Conservation (phyloP, 768 basidiomycete species). For the Artomyces pyxidatus region DNA sequence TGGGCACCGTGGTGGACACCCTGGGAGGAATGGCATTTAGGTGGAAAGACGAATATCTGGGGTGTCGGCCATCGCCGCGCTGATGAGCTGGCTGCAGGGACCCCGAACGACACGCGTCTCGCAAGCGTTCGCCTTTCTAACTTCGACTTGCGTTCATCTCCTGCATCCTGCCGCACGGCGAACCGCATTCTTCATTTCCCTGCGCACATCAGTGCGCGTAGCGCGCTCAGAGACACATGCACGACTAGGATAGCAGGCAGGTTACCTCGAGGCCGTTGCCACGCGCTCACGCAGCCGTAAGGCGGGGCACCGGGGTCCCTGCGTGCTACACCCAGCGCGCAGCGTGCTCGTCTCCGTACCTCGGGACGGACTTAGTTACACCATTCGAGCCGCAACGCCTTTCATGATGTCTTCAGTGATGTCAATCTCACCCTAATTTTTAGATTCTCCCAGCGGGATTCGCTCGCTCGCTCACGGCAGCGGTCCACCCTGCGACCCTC, state of each 20-base stretch:
- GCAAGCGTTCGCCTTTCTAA: too few relatives aligned
- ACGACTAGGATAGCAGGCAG: neutral
- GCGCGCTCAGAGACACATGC: neutral
- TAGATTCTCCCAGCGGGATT: slow-evolving; percentile 1
- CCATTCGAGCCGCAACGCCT: neutral
- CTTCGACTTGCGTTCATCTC: too few relatives aligned
- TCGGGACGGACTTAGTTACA: slow-evolving; percentile 1
- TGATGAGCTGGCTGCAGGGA: too few relatives aligned
- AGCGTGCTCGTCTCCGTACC: neutral
- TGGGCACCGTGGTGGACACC: too few relatives aligned
- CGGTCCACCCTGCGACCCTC: neutral
- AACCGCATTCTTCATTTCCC: neutral
- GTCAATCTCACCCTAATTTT: slow-evolving; percentile 5
- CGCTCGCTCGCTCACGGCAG: slow-evolving; percentile 8
- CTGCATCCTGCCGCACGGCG: neutral
- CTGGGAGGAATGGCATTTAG: too few relatives aligned
- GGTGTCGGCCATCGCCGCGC: too few relatives aligned
- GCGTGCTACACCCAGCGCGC: neutral
- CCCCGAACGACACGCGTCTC: too few relatives aligned
- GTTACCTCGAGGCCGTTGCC: neutral
- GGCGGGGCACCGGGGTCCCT: neutral
- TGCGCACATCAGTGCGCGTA: neutral
- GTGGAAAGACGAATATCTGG: too few relatives aligned
- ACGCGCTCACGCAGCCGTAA: neutral
- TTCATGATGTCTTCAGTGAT: slow-evolving; percentile 4